Evolutionary conservation across 2,329 filamentous ascomycete genomes (phyloP).

Genomic region (Fusarium miscanthi): DNA sequence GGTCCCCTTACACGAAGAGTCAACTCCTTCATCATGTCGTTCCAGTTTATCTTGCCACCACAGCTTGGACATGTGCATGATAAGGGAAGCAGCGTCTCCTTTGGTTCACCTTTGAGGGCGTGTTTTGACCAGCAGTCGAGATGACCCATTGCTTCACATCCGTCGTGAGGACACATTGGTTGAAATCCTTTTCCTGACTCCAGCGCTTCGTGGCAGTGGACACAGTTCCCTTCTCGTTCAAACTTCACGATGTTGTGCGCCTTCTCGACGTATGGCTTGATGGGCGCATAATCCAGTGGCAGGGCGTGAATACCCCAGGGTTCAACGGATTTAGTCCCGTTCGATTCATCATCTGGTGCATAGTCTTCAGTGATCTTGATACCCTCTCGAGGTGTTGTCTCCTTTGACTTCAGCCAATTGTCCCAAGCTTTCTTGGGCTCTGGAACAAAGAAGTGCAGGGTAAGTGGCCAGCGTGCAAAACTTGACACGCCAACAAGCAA

Average conservation of each 20-base stretch:
- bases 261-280: conserved; percentile 67
- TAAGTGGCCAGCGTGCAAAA: conserved; percentile 85
- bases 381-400: conserved; percentile 58
- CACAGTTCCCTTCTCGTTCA: conserved; percentile 66
- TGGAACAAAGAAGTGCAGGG: conserved; percentile 78
- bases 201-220: conserved; percentile 62
- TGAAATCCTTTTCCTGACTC: conserved; percentile 63
- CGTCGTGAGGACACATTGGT: conserved; percentile 64
- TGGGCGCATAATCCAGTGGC: conserved; percentile 64
- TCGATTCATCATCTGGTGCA: conserved; percentile 39
- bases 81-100: conserved; percentile 70
- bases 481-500: conserved; percentile 81
- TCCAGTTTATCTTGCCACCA: conserved; percentile 72
- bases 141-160: conserved; percentile 69
- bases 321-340: background rate
- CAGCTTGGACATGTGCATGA: conserved; percentile 79
- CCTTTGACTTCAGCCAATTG: conserved; percentile 62
- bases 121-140: conserved; percentile 69
- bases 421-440: conserved; percentile 79
- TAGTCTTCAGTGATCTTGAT: conserved; percentile 70
- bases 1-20: conserved; percentile 77
- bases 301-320: conserved; percentile 65
- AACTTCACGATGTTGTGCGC: conserved; percentile 64
- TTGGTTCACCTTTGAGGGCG: conserved; percentile 54
- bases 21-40: conserved; percentile 83